phyloP scores from a whole-genome alignment of 495 filamentous ascomycete species.

The Neurospora hispaniola region DNA sequence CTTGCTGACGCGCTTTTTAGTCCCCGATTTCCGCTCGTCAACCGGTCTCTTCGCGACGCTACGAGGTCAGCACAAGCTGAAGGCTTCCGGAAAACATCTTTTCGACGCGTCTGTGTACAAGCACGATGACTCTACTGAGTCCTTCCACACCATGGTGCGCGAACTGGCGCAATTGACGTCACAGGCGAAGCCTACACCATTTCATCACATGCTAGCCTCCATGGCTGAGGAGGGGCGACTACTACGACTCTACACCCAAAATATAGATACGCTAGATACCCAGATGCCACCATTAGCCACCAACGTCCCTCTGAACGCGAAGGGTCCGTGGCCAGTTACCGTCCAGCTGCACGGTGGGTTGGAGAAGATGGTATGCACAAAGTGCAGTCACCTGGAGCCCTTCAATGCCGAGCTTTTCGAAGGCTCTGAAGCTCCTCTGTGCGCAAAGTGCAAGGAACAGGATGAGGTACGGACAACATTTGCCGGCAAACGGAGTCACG shows the following conservation, averaged over 20 bases:
- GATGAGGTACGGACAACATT: slow-evolving; percentile 66
- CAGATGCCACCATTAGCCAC: slow-evolving; percentile 71
- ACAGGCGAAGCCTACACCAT: slow-evolving; percentile 70
- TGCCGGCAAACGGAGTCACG: slow-evolving; percentile 85
- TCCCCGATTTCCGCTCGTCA: slow-evolving; percentile 92
- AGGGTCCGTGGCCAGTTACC: slow-evolving; percentile 86
- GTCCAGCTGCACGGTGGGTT: slow-evolving; percentile 92
- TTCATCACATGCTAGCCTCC: slow-evolving; percentile 88
- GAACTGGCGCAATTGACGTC: slow-evolving; percentile 65
- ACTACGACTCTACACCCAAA: slow-evolving; percentile 90
- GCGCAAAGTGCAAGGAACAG: slow-evolving; percentile 59
- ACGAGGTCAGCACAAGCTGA: slow-evolving; percentile 76
- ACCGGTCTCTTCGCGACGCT: slow-evolving; percentile 78
- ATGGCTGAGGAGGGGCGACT: slow-evolving; percentile 81
- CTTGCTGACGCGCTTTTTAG: slow-evolving; percentile 36
- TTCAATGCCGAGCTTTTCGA: slow-evolving; percentile 75
- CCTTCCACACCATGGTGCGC: slow-evolving; percentile 94
- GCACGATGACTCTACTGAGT: slow-evolving; percentile 72
- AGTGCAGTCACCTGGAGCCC: slow-evolving; percentile 66
- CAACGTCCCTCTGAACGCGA: slow-evolving; percentile 53
- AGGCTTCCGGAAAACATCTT: slow-evolving; percentile 86
- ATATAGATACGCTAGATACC: slow-evolving; percentile 91
- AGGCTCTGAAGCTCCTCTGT: slow-evolving; percentile 75
- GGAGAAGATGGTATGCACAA: slow-evolving; percentile 91
- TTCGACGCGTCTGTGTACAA: slow-evolving; percentile 97